A percentile compares a stretch with the other conserved stretches of the same genome.
phyloP scores from a whole-genome alignment of 148 eudicot species.

The Amaranthus hypochondriacus region DNA sequence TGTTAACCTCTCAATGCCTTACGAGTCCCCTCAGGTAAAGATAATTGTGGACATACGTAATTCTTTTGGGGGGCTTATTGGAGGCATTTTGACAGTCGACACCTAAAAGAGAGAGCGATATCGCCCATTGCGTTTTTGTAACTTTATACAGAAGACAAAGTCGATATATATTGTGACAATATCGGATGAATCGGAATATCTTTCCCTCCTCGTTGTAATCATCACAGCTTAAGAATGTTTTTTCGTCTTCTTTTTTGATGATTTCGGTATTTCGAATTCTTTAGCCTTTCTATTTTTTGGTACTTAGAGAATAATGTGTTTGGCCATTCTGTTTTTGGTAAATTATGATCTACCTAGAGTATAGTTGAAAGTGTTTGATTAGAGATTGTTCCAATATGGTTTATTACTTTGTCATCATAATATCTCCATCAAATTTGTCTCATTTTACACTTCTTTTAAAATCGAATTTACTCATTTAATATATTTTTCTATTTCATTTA shows the following conservation, averaged over 20 bases:
- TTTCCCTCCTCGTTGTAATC: slow-evolving; percentile 16
- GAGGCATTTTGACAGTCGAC: slow-evolving; percentile 7
- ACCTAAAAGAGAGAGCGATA: slow-evolving; percentile 11
- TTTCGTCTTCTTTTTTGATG: neutral
- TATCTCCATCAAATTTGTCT: too few relatives aligned
- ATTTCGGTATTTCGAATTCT: slow-evolving; percentile 6
- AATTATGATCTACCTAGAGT: too few relatives aligned
- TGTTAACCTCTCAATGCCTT: slow-evolving; percentile 11
- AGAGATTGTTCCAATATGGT: too few relatives aligned
- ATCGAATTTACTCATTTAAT: too few relatives aligned
- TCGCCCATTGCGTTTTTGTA: slow-evolving; percentile 15
- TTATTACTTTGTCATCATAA: too few relatives aligned
- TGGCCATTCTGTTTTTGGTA: too few relatives aligned
- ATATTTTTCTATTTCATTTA: too few relatives aligned
- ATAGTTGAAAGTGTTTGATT: too few relatives aligned
- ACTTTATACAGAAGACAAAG: slow-evolving; percentile 25
- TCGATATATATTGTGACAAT: slow-evolving; percentile 8
- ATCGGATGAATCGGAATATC: slow-evolving; percentile 14
- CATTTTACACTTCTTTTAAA: too few relatives aligned
- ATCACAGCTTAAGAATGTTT: slow-evolving; percentile 18
- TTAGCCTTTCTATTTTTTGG: slow-evolving; percentile 1
- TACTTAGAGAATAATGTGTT: too few relatives aligned
- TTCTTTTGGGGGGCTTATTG: slow-evolving; percentile 21
- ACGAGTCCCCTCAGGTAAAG: slow-evolving; percentile 8
- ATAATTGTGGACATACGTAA: slow-evolving; percentile 15